Percentiles rank a stretch among this genome's conserved stretches.
These are phyloP conservation scores for Tilletia indica DNA, from an alignment of 1,284 basidiomycete genomes.

Conservation along the genomic window DNA sequence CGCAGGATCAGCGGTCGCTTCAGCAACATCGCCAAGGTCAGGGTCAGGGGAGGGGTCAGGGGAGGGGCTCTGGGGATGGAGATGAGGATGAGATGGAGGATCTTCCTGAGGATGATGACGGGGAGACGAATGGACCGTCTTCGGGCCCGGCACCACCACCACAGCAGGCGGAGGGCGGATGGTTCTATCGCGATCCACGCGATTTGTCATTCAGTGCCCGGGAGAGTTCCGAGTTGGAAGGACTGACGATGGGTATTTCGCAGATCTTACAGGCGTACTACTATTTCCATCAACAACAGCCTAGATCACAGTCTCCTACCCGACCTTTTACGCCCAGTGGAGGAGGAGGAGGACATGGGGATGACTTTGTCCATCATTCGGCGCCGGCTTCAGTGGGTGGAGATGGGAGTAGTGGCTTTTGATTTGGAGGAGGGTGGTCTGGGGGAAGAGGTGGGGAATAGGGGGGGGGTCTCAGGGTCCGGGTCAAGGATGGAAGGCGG, in stretches of 20 bases:
- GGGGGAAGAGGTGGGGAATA: background rate
- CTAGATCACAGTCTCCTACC: background rate
- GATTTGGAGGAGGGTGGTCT: too few relatives aligned
- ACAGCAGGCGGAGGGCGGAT: too few relatives aligned
- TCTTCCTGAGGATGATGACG: background rate
- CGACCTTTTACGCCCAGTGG: slow-evolving; percentile 3
- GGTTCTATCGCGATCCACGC: slow-evolving; percentile 28
- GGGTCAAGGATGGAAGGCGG: too few relatives aligned
- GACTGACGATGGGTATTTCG: slow-evolving; percentile 42
- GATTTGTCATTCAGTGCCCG: slow-evolving; percentile 39
- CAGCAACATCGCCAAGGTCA: too few relatives aligned
- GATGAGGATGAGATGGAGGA: slow-evolving; percentile 20
- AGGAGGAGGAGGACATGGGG: too few relatives aligned
- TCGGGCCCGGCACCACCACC: too few relatives aligned
- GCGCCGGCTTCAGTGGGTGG: background rate
- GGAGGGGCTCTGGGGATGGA: too few relatives aligned
- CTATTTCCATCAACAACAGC: background rate
- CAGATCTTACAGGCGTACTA: slow-evolving; percentile 41
- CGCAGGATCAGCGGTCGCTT: background rate
- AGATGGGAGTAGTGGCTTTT: background rate
- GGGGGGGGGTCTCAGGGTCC: too few relatives aligned
- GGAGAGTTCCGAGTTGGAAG: slow-evolving; percentile 48
- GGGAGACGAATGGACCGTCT: too few relatives aligned
- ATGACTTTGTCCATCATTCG: too few relatives aligned
- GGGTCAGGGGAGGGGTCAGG: too few relatives aligned